These are phyloP conservation scores for Colletotrichum sp. DNA, from an alignment of 2,329 filamentous ascomycete genomes.

Conservation along the genomic window DNA sequence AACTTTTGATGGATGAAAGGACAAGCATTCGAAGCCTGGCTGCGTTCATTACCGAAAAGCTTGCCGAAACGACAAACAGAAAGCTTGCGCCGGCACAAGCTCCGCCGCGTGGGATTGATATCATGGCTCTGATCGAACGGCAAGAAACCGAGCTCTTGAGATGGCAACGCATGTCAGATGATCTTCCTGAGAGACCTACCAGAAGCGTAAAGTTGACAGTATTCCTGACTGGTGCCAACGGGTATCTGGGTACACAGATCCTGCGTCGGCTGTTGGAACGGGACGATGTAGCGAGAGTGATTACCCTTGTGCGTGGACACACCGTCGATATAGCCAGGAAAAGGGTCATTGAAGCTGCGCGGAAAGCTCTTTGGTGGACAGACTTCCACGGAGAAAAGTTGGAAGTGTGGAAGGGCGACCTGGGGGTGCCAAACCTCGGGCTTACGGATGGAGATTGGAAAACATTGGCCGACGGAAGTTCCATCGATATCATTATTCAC, in stretches of 20 bases:
- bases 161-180: not conserved
- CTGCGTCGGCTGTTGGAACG: not conserved
- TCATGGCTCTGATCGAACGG: not conserved
- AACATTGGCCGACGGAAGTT: not conserved
- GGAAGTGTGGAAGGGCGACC: not conserved
- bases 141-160: not conserved
- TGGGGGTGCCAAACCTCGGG: not conserved
- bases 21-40: conserved; percentile 2
- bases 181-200: accelerated
- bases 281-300: not conserved
- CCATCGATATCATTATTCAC: not conserved
- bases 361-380: conserved; percentile 1
- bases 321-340: not conserved
- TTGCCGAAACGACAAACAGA: accelerated
- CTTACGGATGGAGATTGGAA: not conserved
- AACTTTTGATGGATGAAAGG: conserved; percentile 5
- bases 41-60: not conserved
- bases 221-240: conserved; percentile 1
- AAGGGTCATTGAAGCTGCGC: not conserved
- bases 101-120: not conserved
- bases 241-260: conserved; percentile 6
- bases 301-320: not conserved
- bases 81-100: accelerated
- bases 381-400: not conserved
- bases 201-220: not conserved